These are phyloP conservation scores for Penicillium sp. DNA, from an alignment of 2,329 filamentous ascomycete species.

Conservation along the genomic window DNA sequence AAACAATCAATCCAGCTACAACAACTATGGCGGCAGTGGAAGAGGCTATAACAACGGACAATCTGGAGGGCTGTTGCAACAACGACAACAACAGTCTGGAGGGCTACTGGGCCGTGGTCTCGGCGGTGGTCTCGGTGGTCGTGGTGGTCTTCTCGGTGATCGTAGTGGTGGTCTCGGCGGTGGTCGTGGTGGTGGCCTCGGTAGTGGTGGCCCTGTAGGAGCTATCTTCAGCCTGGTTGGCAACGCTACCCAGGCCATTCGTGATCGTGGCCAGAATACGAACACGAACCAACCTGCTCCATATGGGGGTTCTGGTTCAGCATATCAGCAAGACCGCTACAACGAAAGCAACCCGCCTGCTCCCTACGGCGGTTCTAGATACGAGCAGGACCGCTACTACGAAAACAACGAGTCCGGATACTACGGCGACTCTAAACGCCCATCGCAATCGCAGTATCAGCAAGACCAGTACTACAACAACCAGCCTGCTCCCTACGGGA, in stretches of 20 bases:
- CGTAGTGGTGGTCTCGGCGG: too few species aligned
- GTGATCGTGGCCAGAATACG: neutral
- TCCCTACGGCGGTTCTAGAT: too few species aligned
- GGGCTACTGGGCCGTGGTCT: neutral
- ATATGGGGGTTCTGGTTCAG: neutral
- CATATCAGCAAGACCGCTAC: neutral
- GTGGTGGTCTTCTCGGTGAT: neutral
- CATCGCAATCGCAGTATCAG: neutral
- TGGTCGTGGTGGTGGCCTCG: neutral
- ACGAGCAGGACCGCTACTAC: too few species aligned
- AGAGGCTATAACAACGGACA: too few species aligned
- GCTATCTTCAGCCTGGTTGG: neutral
- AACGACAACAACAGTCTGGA: too few species aligned
- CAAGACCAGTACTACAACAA: neutral
- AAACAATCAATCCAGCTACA: neutral
- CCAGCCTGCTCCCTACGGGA: neutral
- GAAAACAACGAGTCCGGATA: neutral
- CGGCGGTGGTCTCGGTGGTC: neutral
- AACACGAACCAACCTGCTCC: neutral
- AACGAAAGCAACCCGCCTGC: neutral
- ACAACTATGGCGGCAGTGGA: neutral
- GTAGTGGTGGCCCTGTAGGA: neutral
- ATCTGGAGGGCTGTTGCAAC: neutral
- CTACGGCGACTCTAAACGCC: neutral
- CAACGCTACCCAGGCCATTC: constrained; percentile 2